Evolutionary conservation across 1,284 basidiomycete genomes (phyloP).

Genomic region (Inonotus hispidus): DNA sequence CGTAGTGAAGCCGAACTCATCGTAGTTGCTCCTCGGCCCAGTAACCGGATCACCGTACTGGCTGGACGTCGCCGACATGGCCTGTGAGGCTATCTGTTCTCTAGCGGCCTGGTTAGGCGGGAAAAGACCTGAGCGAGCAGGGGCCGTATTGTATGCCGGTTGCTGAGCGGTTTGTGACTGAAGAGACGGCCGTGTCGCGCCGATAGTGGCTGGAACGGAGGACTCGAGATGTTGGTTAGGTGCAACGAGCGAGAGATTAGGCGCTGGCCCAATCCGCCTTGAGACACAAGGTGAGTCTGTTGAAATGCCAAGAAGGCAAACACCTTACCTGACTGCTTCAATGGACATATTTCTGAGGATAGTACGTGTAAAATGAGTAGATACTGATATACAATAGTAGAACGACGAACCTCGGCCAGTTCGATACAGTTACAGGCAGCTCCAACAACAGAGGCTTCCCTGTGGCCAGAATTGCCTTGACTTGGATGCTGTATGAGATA

Average conservation of each 20-base stretch:
- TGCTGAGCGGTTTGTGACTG: slow-evolving; percentile 1
- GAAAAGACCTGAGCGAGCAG: slow-evolving; percentile 15
- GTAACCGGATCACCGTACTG: not conserved
- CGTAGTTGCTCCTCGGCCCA: slow-evolving; percentile 10
- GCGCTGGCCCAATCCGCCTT: slow-evolving; percentile 67
- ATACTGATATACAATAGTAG: not conserved
- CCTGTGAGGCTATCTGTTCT: slow-evolving; percentile 4
- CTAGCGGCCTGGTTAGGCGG: slow-evolving; percentile 5
- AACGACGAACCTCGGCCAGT: slow-evolving; percentile 66
- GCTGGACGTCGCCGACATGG: not conserved
- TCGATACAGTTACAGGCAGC: slow-evolving; percentile 72
- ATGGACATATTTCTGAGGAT: slow-evolving; percentile 51
- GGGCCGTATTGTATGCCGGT: slow-evolving; percentile 7
- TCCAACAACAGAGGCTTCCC: slow-evolving; percentile 63
- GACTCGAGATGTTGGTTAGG: not conserved
- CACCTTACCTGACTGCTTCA: slow-evolving; percentile 54
- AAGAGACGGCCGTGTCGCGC: slow-evolving; percentile 1
- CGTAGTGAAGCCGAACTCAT: slow-evolving; percentile 11
- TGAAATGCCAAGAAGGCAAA: not conserved
- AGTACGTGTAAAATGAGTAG: slow-evolving; percentile 6
- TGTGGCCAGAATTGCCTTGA: slow-evolving; percentile 71
- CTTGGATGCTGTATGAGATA: slow-evolving; percentile 69
- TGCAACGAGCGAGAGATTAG: slow-evolving; percentile 46
- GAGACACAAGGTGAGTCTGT: not conserved
- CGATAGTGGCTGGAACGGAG: slow-evolving; percentile 7